Evolutionary conservation across 345 rosid genomes (phyloP), one percentile per base, ranked within the genome.

Genomic region (Angophora floribunda): DNA sequence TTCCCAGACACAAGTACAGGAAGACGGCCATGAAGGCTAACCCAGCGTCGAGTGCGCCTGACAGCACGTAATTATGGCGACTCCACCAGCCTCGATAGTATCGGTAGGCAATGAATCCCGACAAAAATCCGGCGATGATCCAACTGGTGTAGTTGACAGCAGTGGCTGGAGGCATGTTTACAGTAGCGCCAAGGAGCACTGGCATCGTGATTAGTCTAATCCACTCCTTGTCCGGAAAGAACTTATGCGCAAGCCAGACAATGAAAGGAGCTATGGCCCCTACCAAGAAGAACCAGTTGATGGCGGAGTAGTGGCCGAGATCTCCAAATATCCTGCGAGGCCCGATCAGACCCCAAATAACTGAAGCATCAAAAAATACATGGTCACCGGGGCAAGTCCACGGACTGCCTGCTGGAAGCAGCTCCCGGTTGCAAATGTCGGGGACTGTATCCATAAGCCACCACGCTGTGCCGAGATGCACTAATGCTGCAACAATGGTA

Each of bases 361-460:
- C 93, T 6, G 97, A 95, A 17, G 96, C 97, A 59, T 95, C 96
- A 28, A 91, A 95, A 90, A 94, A 94, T 3, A 95, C 93, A 87
- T 95, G 97, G 88, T 93, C 96, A 47, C 94, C 41, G 0, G 95
- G 97, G 85, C 97, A 95, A n/a, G 95, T 95, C 96, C 96, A 95
- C 3, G 95, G 95, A 88, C 95, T 95, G 86, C 91, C 95, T 1
- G 88, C 14, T 8, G 95, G 94, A 88, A 95, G 97, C 90, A 91
- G 85, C 51, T 87, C 92, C 51, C 93, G 89, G 67, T 95, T 88
- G 52, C 97, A 95, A 61, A 95, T 92, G 86, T 94, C 85, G 3
- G 96, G 92, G 88, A 94, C 85, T 17, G 95, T 94, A 61, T 86
- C 91, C 93, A 95, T 94, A 8, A 95, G 92, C 97, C 97, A 95